Percentiles rank a stretch among this genome's conserved stretches.
Evolutionary conservation across 2,329 filamentous ascomycete genomes (phyloP).

Genomic region (Colletotrichum higginsianum): DNA sequence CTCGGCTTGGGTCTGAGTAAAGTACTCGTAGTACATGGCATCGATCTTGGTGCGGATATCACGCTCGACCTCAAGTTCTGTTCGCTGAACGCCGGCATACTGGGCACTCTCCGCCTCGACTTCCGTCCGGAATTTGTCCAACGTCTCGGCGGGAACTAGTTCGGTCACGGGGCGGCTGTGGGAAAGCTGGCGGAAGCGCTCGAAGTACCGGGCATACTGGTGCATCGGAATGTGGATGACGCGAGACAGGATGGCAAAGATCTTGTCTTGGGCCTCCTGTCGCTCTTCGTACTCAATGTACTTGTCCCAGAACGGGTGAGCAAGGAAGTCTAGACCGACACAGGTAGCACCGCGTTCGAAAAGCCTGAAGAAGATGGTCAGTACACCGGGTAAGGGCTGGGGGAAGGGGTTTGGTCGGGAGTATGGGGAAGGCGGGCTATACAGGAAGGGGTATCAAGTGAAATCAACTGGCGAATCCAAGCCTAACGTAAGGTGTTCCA

Average conservation of each 20-base stretch:
- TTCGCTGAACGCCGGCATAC: constrained; percentile 68
- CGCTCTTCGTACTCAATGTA: constrained; percentile 98
- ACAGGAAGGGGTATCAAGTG: constrained; percentile 69
- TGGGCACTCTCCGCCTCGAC: constrained; percentile 75
- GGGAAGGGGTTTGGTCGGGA: constrained; percentile 47
- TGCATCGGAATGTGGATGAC: constrained; percentile 94
- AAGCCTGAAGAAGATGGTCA: constrained; percentile 72
- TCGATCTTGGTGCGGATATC: constrained; percentile 87
- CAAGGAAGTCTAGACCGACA: constrained; percentile 93
- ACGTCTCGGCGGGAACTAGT: constrained; percentile 76
- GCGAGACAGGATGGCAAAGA: constrained; percentile 86
- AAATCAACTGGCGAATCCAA: constrained; percentile 67
- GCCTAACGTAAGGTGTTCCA: constrained; percentile 60
- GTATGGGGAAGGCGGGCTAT: constrained; percentile 68
- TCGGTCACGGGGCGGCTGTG: constrained; percentile 81
- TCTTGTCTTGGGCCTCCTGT: constrained; percentile 84
- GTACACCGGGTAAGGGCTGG: constrained; percentile 41
- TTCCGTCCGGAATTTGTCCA: constrained; percentile 80
- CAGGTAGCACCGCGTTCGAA: constrained; percentile 90
- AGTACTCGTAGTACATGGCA: constrained; percentile 83
- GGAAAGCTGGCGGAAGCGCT: constrained; percentile 86
- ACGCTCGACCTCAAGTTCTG: constrained; percentile 85
- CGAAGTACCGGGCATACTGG: constrained; percentile 95
- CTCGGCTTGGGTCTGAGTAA: constrained; percentile 86
- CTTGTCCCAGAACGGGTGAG: constrained; percentile 98